Conservation (phyloP, 2,329 filamentous ascomycete genomes). For the Diaporthe citriasiana region DNA sequence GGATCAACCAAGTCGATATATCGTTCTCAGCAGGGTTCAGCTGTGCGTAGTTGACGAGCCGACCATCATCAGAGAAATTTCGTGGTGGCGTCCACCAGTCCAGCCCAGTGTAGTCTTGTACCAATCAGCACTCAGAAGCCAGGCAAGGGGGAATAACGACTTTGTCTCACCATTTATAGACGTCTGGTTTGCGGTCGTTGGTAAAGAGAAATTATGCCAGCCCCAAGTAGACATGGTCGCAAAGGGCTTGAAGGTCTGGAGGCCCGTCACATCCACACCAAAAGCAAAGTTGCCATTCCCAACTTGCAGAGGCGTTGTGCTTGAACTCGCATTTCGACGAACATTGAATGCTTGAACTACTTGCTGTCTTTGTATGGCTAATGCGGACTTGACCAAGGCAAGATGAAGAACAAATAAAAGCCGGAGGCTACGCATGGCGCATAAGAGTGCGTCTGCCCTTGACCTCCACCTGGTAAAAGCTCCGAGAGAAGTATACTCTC, state of each 20-base stretch:
- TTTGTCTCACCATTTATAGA: conserved; percentile 51
- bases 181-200: conserved; percentile 55
- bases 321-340: conserved; percentile 61
- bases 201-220: conserved; percentile 64
- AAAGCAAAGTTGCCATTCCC: conserved; percentile 66
- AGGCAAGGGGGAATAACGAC: not conserved
- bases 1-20: conserved; percentile 59
- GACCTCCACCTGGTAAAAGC: not conserved
- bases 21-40: conserved; percentile 57
- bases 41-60: conserved; percentile 58
- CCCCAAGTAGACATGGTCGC: conserved; percentile 64
- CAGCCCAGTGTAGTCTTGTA: conserved; percentile 56
- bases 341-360: conserved; percentile 61
- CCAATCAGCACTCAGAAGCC: conserved; percentile 36
- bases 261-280: conserved; percentile 61
- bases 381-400: conserved; percentile 43
- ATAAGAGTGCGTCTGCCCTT: not conserved
- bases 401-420: conserved; percentile 34
- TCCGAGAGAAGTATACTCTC: not conserved
- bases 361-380: conserved; percentile 50
- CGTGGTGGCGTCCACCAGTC: conserved; percentile 56
- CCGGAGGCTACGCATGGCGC: conserved; percentile 10
- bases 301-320: conserved; percentile 65
- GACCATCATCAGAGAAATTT: conserved; percentile 49
- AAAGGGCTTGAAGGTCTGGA: conserved; percentile 62